phyloP scores from a whole-genome alignment of 352 stramenopile genomes.

The Globisporangium megalacanthum region DNA sequence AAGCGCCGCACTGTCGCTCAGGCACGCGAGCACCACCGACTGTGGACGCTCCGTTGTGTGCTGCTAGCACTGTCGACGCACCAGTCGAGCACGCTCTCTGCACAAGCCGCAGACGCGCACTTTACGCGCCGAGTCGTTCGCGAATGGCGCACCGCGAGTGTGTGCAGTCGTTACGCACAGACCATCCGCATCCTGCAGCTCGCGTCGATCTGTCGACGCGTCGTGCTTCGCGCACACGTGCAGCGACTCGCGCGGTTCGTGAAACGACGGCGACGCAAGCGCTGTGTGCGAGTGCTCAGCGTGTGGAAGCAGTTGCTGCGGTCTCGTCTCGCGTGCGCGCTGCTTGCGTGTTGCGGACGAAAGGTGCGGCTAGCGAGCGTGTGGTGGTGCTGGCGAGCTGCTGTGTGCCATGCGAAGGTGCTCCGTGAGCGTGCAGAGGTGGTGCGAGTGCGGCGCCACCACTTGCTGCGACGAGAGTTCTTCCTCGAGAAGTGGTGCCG shows the following conservation, averaged over 20 bases:
- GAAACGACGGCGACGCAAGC: not conserved
- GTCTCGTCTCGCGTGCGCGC: not conserved
- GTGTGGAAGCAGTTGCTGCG: conserved; percentile 2
- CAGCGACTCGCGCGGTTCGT: not conserved
- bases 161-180: not conserved
- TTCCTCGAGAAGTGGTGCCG: conserved; percentile 1
- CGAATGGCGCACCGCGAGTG: not conserved
- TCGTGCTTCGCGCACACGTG: not conserved
- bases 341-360: not conserved
- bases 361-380: not conserved
- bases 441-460: not conserved
- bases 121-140: not conserved
- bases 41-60: not conserved
- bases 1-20: not conserved
- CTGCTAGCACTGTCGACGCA: conserved; percentile 1
- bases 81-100: conserved; percentile 1
- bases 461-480: not conserved
- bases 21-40: not conserved
- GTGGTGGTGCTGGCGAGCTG: conserved; percentile 1
- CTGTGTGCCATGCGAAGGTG: not conserved
- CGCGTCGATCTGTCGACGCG: not conserved
- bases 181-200: not conserved
- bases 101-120: not conserved
- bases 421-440: not conserved
- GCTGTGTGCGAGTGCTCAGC: not conserved